Evolutionary conservation across 2,329 filamentous ascomycete species (phyloP), one percentile per base, ranked within the genome.

Genomic region (Nakataea oryzae): DNA sequence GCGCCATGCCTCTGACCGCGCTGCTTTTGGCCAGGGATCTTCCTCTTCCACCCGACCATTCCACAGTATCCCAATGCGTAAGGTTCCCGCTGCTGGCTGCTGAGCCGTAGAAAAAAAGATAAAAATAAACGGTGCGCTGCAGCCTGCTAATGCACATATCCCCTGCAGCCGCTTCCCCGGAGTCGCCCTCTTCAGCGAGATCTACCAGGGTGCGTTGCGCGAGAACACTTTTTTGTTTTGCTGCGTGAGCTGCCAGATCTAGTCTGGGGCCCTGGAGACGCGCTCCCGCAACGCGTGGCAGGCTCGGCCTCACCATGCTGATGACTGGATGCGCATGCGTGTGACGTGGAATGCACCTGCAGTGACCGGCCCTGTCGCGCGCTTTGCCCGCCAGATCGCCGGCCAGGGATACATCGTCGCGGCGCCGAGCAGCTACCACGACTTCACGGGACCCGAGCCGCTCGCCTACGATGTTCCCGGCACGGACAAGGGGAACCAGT

Each of bases 331-430:
- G 41, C 26, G n/a, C n/a, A n/a, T n/a, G n/a, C n/a, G n/a, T n/a
- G n/a, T n/a, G n/a, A n/a, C n/a, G n/a, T n/a, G n/a, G n/a, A 29
- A 41, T 13, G 7, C 21, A 9, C 34, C 29, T 59, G n/a, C 50
- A 93, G 93, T 97, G 24, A 96, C 93, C 63, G 93, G 93, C 1
- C 93, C 93, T 1, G 93, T 97, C 29, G 84, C 88, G 64, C 87
- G 93, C 61, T 96, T 97, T 70, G 91, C 91, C 60, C 86, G 93
- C 64, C 92, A 96, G 73, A 96, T 97, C 69, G 90, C 91, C 54
- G 89, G 91, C 3, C 90, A 96, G 67, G 93, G 93, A 70, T 97
- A 96, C 78, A 96, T 97, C 67, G 92, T 93, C 67, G 93, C 90
- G 12, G 92, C 92, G 0, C 91, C 92, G 0, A 95, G 90, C 47